Conservation (phyloP, 2,329 filamentous ascomycete species). For the Hypoxylon sp. region DNA sequence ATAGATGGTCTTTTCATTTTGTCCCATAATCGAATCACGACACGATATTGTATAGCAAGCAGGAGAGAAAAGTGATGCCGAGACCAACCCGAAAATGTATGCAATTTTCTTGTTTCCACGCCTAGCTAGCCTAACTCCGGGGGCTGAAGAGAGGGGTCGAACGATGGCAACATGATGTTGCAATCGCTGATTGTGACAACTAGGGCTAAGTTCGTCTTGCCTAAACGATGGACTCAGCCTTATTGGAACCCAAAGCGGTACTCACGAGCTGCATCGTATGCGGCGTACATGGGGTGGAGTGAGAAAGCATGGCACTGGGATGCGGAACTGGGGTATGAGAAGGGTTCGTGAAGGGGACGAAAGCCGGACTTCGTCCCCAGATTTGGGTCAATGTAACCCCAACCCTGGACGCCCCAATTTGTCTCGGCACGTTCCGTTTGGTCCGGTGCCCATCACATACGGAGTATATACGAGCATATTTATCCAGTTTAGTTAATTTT, state of each 20-base stretch:
- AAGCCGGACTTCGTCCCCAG: conserved; percentile 26
- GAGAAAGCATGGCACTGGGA: conserved; percentile 18
- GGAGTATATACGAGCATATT: conserved; percentile 4
- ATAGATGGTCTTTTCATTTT: conserved; percentile 1
- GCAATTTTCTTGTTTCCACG: conserved; percentile 1
- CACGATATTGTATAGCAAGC: conserved; percentile 1
- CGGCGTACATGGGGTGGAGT: conserved; percentile 1
- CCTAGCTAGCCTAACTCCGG: background rate
- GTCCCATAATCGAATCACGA: conserved; percentile 7
- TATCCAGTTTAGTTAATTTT: background rate
- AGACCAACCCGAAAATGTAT: conserved; percentile 2
- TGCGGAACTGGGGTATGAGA: conserved; percentile 6
- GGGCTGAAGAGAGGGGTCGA: conserved; percentile 19
- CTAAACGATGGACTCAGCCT: conserved; percentile 30
- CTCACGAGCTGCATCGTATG: conserved; percentile 11
- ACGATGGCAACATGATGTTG: conserved; percentile 36
- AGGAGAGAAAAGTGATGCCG: background rate
- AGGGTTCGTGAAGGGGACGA: conserved; percentile 16
- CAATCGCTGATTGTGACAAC: conserved; percentile 23
- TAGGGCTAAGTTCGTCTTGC: background rate
- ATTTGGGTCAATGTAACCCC: conserved; percentile 32
- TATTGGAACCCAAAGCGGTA: conserved; percentile 14
- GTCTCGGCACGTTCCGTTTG: conserved; percentile 16
- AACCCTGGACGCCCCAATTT: conserved; percentile 13
- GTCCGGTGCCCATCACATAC: background rate